Conservation (phyloP, 2,329 filamentous ascomycete genomes). For the Catunica adiposa region DNA sequence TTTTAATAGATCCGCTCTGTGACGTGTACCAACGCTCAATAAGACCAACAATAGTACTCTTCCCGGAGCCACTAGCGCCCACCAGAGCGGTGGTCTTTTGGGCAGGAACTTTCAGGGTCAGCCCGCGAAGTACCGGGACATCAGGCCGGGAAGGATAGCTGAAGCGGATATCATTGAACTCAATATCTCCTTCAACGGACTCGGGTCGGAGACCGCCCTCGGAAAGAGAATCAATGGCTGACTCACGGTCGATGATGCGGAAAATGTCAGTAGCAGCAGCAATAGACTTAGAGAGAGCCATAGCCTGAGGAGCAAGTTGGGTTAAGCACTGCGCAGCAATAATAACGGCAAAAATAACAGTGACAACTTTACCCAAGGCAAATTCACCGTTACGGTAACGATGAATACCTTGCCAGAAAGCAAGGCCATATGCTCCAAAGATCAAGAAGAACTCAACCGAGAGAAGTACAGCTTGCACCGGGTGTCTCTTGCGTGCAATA, state of each 20-base stretch:
- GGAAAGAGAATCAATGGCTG: conserved; percentile 28
- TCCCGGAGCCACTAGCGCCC: conserved; percentile 40
- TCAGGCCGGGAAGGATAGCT: conserved; percentile 40
- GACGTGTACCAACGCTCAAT: conserved; percentile 64
- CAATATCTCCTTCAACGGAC: conserved; percentile 27
- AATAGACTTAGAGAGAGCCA: conserved; percentile 30
- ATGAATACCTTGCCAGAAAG: conserved; percentile 35
- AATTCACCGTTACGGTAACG: conserved; percentile 32
- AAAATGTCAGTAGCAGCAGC: conserved; percentile 32
- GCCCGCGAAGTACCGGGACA: conserved; percentile 27
- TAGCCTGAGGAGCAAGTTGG: conserved; percentile 30
- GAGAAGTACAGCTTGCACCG: conserved; percentile 28
- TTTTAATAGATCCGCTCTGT: conserved; percentile 42
- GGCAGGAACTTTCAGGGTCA: conserved; percentile 28
- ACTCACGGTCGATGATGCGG: conserved; percentile 29
- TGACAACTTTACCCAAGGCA: conserved; percentile 30
- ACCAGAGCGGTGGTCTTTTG: conserved; percentile 38
- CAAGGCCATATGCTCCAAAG: conserved; percentile 30
- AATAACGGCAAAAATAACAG: conserved; percentile 31
- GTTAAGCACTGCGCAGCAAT: conserved; percentile 30
- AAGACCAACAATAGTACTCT: conserved; percentile 61
- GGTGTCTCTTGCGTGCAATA: conserved; percentile 28
- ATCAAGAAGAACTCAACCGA: conserved; percentile 31
- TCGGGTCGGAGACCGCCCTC: conserved; percentile 21
- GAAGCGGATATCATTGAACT: conserved; percentile 33